Evolutionary conservation across 164 flowering plant genomes (phyloP).

Genomic region (Piper betle): DNA sequence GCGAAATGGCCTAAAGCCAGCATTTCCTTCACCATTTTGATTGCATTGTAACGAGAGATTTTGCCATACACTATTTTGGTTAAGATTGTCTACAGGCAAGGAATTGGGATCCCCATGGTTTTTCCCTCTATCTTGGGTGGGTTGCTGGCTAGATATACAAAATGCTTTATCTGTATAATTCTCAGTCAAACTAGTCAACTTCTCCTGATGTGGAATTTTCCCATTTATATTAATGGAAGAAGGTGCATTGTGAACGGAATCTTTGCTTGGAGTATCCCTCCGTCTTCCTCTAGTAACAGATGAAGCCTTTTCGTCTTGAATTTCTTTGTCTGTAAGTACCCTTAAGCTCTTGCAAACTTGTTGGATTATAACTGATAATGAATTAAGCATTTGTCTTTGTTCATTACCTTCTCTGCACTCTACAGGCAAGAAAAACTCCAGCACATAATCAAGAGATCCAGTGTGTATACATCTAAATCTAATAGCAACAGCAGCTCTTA

Average conservation of each 20-base stretch:
- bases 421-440: conserved; percentile 40
- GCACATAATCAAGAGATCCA: conserved; percentile 42
- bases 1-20: conserved; percentile 10
- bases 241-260: conserved; percentile 9
- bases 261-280: not conserved
- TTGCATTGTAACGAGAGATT: conserved; percentile 27
- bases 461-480: conserved; percentile 40
- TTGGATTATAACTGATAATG: conserved; percentile 34
- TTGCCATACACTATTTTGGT: conserved; percentile 17
- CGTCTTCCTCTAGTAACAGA: conserved; percentile 18
- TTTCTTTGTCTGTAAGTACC: conserved; percentile 44
- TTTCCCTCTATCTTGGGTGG: conserved; percentile 18
- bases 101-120: not conserved
- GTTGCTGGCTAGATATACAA: conserved; percentile 10
- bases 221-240: not conserved
- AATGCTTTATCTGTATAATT: conserved; percentile 18
- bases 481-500: conserved; percentile 60
- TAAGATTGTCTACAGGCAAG: conserved; percentile 14
- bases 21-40: not conserved
- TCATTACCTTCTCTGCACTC: conserved; percentile 18
- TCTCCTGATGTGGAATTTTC: not conserved
- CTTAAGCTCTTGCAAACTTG: conserved; percentile 35
- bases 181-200: not conserved
- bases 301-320: conserved; percentile 23
- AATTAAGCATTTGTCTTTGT: conserved; percentile 27